Conservation (phyloP, 1,284 basidiomycete genomes). For the Chondrostereum purpureum region DNA sequence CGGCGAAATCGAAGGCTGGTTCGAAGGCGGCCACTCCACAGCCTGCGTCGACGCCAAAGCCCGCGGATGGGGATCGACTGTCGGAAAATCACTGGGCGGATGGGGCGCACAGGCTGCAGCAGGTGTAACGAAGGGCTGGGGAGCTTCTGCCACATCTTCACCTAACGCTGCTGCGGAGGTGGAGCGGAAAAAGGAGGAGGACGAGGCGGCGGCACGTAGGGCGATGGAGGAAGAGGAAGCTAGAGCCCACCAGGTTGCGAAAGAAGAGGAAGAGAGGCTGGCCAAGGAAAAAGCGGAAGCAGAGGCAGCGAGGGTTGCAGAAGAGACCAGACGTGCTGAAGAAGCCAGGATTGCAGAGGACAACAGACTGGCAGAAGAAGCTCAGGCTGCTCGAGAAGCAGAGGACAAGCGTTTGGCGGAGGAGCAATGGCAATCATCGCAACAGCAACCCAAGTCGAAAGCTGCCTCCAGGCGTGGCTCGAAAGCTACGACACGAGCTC, state of each 20-base stretch:
- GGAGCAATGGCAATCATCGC: no score
- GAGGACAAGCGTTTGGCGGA: no score
- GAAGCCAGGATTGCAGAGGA: no score
- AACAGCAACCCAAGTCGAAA: no score
- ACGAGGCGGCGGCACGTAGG: conserved; percentile 14
- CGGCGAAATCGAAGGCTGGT: background rate
- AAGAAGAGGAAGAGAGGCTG: conserved; percentile 1
- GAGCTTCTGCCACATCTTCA: conserved; percentile 5
- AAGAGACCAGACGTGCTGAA: conserved; percentile 12
- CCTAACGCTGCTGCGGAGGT: conserved; percentile 11
- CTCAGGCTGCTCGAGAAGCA: no score
- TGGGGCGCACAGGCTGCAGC: conserved; percentile 7
- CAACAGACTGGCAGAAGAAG: no score
- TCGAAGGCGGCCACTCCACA: conserved; percentile 4
- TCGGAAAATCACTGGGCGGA: conserved; percentile 8
- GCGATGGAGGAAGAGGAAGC: conserved; percentile 15
- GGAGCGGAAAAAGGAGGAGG: conserved; percentile 13
- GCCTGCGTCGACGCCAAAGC: conserved; percentile 13
- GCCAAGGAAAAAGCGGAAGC: background rate
- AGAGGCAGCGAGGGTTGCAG: no score
- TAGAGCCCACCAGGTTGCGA: conserved; percentile 6
- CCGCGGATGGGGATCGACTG: conserved; percentile 2
- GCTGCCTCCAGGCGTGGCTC: no score
- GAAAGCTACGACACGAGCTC: no score
- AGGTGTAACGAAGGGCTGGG: conserved; percentile 9